Evolutionary conservation across 2,329 filamentous ascomycete species (phyloP).

Genomic region (Ascochyta lentis): DNA sequence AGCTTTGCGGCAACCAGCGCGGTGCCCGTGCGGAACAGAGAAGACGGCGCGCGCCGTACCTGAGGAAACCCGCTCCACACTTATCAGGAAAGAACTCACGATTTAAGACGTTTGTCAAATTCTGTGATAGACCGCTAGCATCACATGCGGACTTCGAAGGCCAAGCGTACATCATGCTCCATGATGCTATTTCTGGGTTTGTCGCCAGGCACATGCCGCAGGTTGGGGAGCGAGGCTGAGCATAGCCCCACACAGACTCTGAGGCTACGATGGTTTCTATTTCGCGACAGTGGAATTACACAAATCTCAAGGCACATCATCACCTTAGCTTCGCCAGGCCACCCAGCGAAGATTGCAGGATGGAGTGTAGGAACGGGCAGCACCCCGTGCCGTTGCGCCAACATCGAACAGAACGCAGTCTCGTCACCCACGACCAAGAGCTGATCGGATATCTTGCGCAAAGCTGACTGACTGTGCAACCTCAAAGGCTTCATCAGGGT

Average conservation of each 20-base stretch:
- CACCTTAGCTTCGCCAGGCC: conserved; percentile 1
- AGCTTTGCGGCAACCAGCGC: neutral
- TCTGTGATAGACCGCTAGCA: neutral
- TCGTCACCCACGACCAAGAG: neutral
- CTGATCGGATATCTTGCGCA: neutral
- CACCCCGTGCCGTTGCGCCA: conserved; percentile 1
- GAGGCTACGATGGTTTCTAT: conserved; percentile 11
- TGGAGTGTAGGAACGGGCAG: neutral
- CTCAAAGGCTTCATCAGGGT: neutral
- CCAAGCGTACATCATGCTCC: neutral
- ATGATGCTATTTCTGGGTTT: conserved; percentile 16
- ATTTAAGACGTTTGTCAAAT: neutral
- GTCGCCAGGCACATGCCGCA: conserved; percentile 13
- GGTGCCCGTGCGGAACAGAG: neutral
- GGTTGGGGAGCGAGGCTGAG: conserved; percentile 17
- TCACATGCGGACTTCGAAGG: neutral
- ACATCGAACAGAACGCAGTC: conserved; percentile 1
- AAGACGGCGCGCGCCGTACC: conserved; percentile 1
- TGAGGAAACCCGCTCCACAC: neutral
- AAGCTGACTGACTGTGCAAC: conserved; percentile 16
- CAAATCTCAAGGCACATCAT: conserved; percentile 1
- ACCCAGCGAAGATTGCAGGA: conserved; percentile 1
- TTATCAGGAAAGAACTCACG: neutral
- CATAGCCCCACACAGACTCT: conserved; percentile 13
- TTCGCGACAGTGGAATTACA: conserved; percentile 7